Conservation (phyloP, 2,329 filamentous ascomycete genomes). For the Claviceps humidiphila region DNA sequence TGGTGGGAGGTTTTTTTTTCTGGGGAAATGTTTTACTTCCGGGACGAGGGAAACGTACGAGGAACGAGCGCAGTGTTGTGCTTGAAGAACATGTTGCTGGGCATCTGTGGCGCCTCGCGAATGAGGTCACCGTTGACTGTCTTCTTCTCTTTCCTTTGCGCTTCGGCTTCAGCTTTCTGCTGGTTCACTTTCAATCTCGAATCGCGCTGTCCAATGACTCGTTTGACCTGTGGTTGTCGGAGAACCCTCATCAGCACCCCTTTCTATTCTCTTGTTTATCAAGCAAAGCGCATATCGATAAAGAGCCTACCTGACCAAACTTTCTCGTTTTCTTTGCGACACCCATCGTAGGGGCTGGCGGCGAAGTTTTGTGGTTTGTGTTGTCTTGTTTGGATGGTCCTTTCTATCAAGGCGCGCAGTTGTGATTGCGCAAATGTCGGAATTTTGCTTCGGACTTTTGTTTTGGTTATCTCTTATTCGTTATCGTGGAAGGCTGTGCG, state of each 20-base stretch:
- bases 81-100: slow-evolving; percentile 75
- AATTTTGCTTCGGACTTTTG: background rate
- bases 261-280: background rate
- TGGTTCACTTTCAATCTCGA: slow-evolving; percentile 71
- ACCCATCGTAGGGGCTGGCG: slow-evolving; percentile 47
- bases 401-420: too few relatives aligned
- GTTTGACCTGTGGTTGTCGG: slow-evolving; percentile 47
- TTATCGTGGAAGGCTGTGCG: background rate
- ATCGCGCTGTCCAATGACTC: slow-evolving; percentile 71
- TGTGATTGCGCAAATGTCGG: too few relatives aligned
- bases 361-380: background rate
- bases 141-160: slow-evolving; percentile 46
- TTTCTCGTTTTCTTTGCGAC: slow-evolving; percentile 83
- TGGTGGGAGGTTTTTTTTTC: too few relatives aligned
- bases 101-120: slow-evolving; percentile 69
- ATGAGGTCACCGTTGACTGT: slow-evolving; percentile 48
- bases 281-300: slow-evolving; percentile 15
- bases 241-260: background rate
- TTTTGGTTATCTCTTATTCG: background rate
- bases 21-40: too few relatives aligned
- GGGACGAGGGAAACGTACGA: slow-evolving; percentile 7
- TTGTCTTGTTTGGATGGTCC: background rate
- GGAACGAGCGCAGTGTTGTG: slow-evolving; percentile 79
- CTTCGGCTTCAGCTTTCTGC: slow-evolving; percentile 45
- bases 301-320: slow-evolving; percentile 51